These are phyloP conservation scores for Boletus huronensis DNA, from an alignment of 768 basidiomycete species.

Conservation along the genomic window DNA sequence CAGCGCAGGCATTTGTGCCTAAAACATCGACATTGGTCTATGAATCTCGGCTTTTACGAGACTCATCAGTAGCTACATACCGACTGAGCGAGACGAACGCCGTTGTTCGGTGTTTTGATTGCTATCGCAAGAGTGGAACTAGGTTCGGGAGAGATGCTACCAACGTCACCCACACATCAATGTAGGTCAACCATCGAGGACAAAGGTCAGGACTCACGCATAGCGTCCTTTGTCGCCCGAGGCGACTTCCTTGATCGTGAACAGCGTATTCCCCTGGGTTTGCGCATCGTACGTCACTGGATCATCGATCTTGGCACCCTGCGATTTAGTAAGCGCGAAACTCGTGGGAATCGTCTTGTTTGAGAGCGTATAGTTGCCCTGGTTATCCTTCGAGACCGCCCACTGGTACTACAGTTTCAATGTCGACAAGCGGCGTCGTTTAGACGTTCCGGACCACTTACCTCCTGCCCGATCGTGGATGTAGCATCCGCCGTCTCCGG, in stretches of 20 bases:
- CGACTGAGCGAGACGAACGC: neutral
- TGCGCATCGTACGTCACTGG: constrained; percentile 3
- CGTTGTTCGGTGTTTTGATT: neutral
- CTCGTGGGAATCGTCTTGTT: neutral
- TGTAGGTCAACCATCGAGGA: neutral
- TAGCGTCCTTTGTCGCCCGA: constrained; percentile 4
- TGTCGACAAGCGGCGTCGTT: neutral
- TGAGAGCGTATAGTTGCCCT: constrained; percentile 4
- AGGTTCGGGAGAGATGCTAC: constrained; percentile 8
- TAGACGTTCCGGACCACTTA: neutral
- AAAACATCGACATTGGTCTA: neutral
- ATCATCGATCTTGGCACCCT: neutral
- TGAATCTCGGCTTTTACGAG: neutral
- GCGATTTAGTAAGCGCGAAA: constrained; percentile 1
- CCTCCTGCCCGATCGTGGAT: neutral
- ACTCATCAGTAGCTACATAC: neutral
- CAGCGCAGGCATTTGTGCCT: neutral
- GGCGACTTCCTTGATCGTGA: constrained; percentile 1
- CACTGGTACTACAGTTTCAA: constrained; percentile 6
- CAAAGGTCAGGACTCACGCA: neutral
- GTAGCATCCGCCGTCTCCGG: neutral
- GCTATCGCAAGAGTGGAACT: neutral
- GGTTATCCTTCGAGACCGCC: constrained; percentile 1
- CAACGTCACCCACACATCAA: neutral
- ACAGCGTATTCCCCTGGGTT: neutral